These are phyloP conservation scores for Punica granatum DNA, from an alignment of 345 rosid genomes.

Conservation along the genomic window DNA sequence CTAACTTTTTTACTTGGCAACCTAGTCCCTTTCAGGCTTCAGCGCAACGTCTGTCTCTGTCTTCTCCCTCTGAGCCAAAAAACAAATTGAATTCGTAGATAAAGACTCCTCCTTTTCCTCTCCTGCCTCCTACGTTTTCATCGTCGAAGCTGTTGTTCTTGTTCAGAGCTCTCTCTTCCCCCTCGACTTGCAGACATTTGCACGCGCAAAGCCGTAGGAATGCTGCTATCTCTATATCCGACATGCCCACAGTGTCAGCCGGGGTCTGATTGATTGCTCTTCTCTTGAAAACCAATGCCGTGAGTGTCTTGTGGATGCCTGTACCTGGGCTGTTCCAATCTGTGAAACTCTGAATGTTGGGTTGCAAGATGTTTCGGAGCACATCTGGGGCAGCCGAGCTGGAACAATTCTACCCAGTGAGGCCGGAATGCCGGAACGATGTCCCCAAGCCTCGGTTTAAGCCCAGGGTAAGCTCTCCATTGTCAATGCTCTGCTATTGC, in stretches of 20 bases:
- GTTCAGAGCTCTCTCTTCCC: too few species aligned
- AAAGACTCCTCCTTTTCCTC: not conserved
- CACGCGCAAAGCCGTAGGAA: not conserved
- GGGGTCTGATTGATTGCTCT: not conserved
- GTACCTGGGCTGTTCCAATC: not conserved
- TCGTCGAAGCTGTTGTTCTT: not conserved
- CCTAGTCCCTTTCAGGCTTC: too few species aligned
- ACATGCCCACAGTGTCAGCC: not conserved
- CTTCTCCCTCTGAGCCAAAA: not conserved
- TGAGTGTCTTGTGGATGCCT: not conserved
- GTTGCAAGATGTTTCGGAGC: slow-evolving; percentile 13
- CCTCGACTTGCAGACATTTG: not conserved
- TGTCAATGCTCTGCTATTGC: not conserved
- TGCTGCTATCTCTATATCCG: not conserved
- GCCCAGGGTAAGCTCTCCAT: slow-evolving; percentile 42
- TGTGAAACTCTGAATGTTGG: not conserved
- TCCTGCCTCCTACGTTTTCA: not conserved
- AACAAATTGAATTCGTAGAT: not conserved
- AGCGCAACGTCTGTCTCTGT: not conserved
- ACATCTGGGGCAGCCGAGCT: slow-evolving; percentile 53
- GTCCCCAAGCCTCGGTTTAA: slow-evolving; percentile 70
- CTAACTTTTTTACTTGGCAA: not conserved
- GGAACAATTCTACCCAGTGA: slow-evolving; percentile 64
- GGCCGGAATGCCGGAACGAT: slow-evolving; percentile 58
- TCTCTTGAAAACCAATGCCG: not conserved